A percentile compares a stretch with the other conserved stretches of the same genome.
phyloP scores from a whole-genome alignment of 129 eudicot genomes.

The Arctium minus region DNA sequence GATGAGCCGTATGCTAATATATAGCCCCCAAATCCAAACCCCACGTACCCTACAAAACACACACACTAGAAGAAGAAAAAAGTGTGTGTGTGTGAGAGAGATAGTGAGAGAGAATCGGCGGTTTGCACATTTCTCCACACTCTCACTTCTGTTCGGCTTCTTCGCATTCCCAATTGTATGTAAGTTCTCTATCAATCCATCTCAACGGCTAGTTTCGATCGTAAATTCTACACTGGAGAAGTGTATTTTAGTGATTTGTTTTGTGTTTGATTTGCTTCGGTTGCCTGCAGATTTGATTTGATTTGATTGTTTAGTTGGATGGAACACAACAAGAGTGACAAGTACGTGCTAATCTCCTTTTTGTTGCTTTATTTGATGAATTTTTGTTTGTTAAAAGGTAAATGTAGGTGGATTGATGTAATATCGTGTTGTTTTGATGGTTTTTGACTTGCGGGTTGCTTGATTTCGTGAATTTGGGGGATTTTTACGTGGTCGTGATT shows the following conservation, averaged over 20 bases:
- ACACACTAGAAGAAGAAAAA: background rate
- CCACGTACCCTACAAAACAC: constrained; percentile 7
- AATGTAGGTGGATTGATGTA: constrained; percentile 21
- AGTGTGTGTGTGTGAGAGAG: constrained; percentile 11
- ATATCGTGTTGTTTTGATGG: constrained; percentile 4
- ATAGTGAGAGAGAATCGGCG: background rate
- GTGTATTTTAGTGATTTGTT: background rate
- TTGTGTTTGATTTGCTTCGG: constrained; percentile 10
- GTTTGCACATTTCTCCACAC: background rate
- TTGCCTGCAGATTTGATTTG: constrained; percentile 17
- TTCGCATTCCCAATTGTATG: constrained; percentile 12
- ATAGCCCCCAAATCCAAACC: constrained; percentile 25
- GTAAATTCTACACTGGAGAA: background rate
- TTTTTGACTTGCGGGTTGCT: background rate
- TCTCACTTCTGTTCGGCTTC: constrained; percentile 11
- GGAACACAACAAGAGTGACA: constrained; percentile 24
- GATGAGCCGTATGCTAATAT: constrained; percentile 13
- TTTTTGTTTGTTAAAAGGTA: background rate
- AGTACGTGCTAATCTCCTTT: constrained; percentile 18
- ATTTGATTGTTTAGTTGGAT: background rate
- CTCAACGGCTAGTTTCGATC: constrained; percentile 28
- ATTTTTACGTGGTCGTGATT: background rate
- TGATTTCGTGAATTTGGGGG: background rate
- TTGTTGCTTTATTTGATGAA: background rate
- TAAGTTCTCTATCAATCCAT: constrained; percentile 4